These are phyloP conservation scores for Aspergillus sp. DNA, from an alignment of 2,329 filamentous ascomycete genomes.

Conservation along the genomic window DNA sequence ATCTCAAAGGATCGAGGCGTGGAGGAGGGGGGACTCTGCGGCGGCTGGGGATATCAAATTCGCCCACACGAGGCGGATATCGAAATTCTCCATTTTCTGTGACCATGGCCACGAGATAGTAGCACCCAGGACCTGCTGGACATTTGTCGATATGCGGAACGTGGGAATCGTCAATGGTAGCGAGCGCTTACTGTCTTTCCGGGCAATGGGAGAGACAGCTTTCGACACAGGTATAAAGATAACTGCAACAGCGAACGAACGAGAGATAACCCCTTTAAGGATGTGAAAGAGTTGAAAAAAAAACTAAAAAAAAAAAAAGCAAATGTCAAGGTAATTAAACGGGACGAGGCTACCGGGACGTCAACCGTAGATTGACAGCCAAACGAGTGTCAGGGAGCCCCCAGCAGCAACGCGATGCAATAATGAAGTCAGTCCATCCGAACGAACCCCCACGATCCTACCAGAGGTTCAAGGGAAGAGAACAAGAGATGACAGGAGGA, in stretches of 20 bases:
- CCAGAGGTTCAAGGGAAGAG: conserved; percentile 18
- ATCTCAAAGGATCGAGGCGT: conserved; percentile 24
- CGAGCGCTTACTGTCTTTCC: conserved; percentile 1
- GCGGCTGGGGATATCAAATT: conserved; percentile 24
- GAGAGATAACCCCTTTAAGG: background rate
- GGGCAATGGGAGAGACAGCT: background rate
- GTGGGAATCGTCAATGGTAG: conserved; percentile 5
- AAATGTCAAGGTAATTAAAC: conserved; percentile 3
- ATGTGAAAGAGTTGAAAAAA: background rate
- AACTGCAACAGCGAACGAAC: background rate
- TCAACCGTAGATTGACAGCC: too few relatives aligned
- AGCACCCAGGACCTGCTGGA: conserved; percentile 30
- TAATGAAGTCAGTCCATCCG: background rate
- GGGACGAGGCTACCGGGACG: conserved; percentile 5
- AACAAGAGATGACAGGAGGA: conserved; percentile 1
- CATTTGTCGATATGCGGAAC: conserved; percentile 28
- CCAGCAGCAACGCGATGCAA: conserved; percentile 2
- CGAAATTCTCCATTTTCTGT: conserved; percentile 35
- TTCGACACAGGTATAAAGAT: background rate
- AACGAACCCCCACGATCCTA: conserved; percentile 21
- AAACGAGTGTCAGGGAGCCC: background rate
- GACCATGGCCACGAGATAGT: conserved; percentile 38
- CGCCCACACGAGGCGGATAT: conserved; percentile 26
- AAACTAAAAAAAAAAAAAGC: conserved; percentile 3
- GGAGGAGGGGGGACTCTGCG: conserved; percentile 24